A percentile compares a stretch with the other conserved stretches of the same genome.
These are phyloP conservation scores for Punctularia strigosozonata DNA, from an alignment of 768 basidiomycete species.

Conservation along the genomic window DNA sequence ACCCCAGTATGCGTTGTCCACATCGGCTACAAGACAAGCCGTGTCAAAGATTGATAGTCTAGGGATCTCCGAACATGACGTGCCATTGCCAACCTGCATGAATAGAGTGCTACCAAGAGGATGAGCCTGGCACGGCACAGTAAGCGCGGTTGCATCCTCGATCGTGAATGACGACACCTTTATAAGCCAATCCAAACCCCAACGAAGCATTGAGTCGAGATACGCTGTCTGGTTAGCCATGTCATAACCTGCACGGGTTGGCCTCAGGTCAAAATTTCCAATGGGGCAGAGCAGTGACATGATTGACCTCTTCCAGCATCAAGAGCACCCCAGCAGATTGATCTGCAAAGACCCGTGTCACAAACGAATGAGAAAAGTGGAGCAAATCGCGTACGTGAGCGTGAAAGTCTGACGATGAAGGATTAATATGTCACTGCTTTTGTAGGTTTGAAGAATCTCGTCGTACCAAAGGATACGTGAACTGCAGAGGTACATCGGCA, in stretches of 20 bases:
- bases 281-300: background rate
- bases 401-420: constrained; percentile 49
- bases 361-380: too few relatives aligned
- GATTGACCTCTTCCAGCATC: constrained; percentile 65
- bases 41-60: constrained; percentile 2
- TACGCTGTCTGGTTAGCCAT: constrained; percentile 79
- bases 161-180: constrained; percentile 35
- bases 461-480: too few relatives aligned
- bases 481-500: too few relatives aligned
- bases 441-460: constrained; percentile 1
- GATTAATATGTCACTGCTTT: constrained; percentile 1
- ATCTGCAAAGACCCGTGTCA: too few relatives aligned
- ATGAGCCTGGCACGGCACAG: constrained; percentile 51
- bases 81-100: constrained; percentile 65
- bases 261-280: constrained; percentile 1
- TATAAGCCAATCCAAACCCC: constrained; percentile 88
- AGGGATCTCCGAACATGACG: constrained; percentile 11
- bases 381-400: too few relatives aligned
- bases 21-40: constrained; percentile 24
- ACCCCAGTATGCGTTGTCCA: constrained; percentile 83
- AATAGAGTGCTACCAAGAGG: constrained; percentile 59
- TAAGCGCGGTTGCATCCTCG: constrained; percentile 2
- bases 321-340: constrained; percentile 82
- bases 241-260: constrained; percentile 51
- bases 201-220: constrained; percentile 83